Evolutionary conservation across 2,329 filamentous ascomycete species (phyloP).

Genomic region (Atkinsonella hypoxylon): DNA sequence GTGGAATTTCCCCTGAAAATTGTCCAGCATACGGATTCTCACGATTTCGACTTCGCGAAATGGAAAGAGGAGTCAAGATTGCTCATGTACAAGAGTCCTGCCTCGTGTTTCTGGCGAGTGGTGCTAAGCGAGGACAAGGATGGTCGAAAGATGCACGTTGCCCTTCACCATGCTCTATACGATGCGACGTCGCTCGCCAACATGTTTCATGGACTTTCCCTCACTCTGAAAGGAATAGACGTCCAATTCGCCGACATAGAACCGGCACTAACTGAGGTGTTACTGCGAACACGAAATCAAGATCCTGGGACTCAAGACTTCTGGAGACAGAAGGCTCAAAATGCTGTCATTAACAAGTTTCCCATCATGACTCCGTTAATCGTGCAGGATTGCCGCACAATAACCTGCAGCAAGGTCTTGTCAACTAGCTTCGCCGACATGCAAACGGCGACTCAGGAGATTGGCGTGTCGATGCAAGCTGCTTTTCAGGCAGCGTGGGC

Average conservation of each 20-base stretch:
- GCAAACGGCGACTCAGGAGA: constrained; percentile 39
- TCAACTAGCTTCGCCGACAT: constrained; percentile 33
- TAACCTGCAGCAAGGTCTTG: constrained; percentile 22
- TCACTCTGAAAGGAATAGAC: constrained; percentile 13
- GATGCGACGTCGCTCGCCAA: constrained; percentile 63
- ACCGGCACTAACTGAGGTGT: constrained; percentile 27
- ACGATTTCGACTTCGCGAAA: constrained; percentile 3
- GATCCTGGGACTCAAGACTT: constrained; percentile 35
- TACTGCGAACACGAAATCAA: constrained; percentile 20
- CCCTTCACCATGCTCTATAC: constrained; percentile 71
- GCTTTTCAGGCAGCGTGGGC: constrained; percentile 70
- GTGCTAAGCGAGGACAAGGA: constrained; percentile 27
- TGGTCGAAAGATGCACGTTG: constrained; percentile 27
- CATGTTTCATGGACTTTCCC: constrained; percentile 48
- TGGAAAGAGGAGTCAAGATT: constrained; percentile 26
- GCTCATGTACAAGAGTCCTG: constrained; percentile 29
- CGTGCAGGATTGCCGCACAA: constrained; percentile 20
- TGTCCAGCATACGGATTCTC: neutral
- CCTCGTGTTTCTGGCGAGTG: constrained; percentile 52
- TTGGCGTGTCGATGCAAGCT: constrained; percentile 64
- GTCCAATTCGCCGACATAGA: constrained; percentile 16
- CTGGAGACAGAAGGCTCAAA: constrained; percentile 47
- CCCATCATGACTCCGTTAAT: constrained; percentile 59
- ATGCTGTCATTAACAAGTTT: constrained; percentile 54
- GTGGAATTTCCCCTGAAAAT: constrained; percentile 8